Percentiles rank a stretch among this genome's conserved stretches.
phyloP scores from a whole-genome alignment of 2,329 filamentous ascomycete species.

The Tolypocladium guangdongense region DNA sequence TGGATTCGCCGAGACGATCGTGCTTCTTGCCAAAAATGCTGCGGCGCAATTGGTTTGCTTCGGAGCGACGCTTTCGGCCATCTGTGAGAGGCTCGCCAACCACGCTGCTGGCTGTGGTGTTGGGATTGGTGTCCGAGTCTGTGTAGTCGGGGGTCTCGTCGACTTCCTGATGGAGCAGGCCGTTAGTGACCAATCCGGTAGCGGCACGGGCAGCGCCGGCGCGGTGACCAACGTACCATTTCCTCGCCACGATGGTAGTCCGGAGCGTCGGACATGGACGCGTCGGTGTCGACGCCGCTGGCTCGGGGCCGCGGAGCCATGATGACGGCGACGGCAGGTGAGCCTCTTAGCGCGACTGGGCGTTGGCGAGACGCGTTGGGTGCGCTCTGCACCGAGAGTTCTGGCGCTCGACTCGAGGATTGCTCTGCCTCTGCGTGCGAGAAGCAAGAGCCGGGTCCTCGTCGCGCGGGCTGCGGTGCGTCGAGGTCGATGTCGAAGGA shows the following conservation, averaged over 20 bases:
- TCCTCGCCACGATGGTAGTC: constrained; percentile 33
- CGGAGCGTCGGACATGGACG: constrained; percentile 52
- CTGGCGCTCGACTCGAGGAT: neutral
- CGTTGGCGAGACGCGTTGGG: constrained; percentile 33
- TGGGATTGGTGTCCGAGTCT: constrained; percentile 56
- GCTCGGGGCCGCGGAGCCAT: constrained; percentile 47
- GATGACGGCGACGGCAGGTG: constrained; percentile 14
- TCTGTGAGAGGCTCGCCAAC: constrained; percentile 63
- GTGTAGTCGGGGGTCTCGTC: constrained; percentile 58
- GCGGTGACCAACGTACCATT: constrained; percentile 27
- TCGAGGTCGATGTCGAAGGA: constrained; percentile 3
- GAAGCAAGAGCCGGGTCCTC: neutral
- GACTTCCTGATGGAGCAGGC: constrained; percentile 33
- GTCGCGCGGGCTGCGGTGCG: neutral
- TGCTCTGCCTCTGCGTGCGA: neutral
- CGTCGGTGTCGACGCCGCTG: constrained; percentile 45
- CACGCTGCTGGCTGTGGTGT: constrained; percentile 72
- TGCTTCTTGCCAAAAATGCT: constrained; percentile 94
- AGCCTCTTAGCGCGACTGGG: constrained; percentile 43
- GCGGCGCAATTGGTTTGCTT: constrained; percentile 80
- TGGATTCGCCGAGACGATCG: constrained; percentile 80
- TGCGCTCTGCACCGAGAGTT: constrained; percentile 5
- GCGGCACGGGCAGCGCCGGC: neutral
- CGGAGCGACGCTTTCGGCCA: constrained; percentile 74
- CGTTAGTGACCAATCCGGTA: neutral